These are phyloP conservation scores for Talaromyces sp. DNA, from an alignment of 2,329 filamentous ascomycete genomes.

Conservation along the genomic window DNA sequence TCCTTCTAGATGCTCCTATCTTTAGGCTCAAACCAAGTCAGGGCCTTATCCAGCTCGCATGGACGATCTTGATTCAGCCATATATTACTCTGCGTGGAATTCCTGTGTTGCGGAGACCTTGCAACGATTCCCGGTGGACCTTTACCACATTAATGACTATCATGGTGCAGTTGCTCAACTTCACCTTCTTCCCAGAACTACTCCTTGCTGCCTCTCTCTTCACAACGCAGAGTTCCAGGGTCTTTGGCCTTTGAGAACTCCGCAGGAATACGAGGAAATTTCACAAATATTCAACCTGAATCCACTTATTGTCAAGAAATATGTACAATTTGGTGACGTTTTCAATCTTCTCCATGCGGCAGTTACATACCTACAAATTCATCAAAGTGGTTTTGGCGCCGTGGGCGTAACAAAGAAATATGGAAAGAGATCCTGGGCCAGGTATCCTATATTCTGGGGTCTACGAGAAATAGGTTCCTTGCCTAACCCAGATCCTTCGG, in stretches of 20 bases:
- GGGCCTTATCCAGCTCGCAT: slow-evolving; percentile 62
- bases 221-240: slow-evolving; percentile 65
- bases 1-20: slow-evolving; percentile 60
- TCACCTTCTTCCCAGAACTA: slow-evolving; percentile 57
- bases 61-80: slow-evolving; percentile 61
- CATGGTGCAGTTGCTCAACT: slow-evolving; percentile 59
- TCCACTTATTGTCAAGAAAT: slow-evolving; percentile 51
- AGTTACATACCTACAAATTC: slow-evolving; percentile 58
- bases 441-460: slow-evolving; percentile 64
- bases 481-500: slow-evolving; percentile 61
- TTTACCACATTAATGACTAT: slow-evolving; percentile 62
- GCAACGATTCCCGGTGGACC: slow-evolving; percentile 55
- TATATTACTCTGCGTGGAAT: slow-evolving; percentile 65
- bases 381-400: slow-evolving; percentile 61
- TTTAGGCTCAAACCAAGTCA: slow-evolving; percentile 58
- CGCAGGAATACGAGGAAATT: slow-evolving; percentile 55
- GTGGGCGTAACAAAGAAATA: slow-evolving; percentile 64
- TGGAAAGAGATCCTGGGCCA: slow-evolving; percentile 57
- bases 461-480: slow-evolving; percentile 56
- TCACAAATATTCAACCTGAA: slow-evolving; percentile 58
- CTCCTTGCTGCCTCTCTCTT: slow-evolving; percentile 58
- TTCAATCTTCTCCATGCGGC: slow-evolving; percentile 62
- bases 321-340: slow-evolving; percentile 62
- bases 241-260: slow-evolving; percentile 60
- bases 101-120: slow-evolving; percentile 60